These are phyloP conservation scores for Sherardia arvensis DNA, from an alignment of 257 asterid species.

Conservation along the genomic window DNA sequence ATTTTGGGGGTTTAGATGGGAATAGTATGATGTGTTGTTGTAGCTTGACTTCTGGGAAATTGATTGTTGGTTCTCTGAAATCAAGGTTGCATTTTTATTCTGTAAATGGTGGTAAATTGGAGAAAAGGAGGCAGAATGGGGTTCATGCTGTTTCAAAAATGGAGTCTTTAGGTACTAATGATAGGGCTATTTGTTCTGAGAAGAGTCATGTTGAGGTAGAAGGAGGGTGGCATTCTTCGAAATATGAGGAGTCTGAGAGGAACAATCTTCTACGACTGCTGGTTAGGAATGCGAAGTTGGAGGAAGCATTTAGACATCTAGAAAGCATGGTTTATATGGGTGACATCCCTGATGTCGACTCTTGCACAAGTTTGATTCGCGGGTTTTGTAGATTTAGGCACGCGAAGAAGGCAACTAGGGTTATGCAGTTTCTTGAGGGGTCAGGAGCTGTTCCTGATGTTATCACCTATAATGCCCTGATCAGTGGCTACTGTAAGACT, in stretches of 20 bases:
- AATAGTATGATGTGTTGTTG: slow-evolving; percentile 5
- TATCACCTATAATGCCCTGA: slow-evolving; percentile 76
- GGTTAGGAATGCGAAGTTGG: slow-evolving; percentile 61
- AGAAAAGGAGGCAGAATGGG: slow-evolving; percentile 23
- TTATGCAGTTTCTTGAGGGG: slow-evolving; percentile 69
- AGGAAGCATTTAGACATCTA: slow-evolving; percentile 63
- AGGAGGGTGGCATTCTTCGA: slow-evolving; percentile 18
- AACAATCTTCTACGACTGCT: slow-evolving; percentile 54
- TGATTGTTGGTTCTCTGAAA: slow-evolving; percentile 11
- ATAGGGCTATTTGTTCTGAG: slow-evolving; percentile 29
- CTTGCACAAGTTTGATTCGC: slow-evolving; percentile 68
- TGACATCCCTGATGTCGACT: slow-evolving; percentile 61
- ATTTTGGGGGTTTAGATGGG: slow-evolving; percentile 17
- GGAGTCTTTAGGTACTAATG: slow-evolving; percentile 33
- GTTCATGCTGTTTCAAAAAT: slow-evolving; percentile 41
- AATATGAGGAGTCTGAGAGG: slow-evolving; percentile 58
- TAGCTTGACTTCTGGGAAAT: slow-evolving; percentile 11
- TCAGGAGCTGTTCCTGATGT: slow-evolving; percentile 90
- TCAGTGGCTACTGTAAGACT: slow-evolving; percentile 68
- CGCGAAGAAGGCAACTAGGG: slow-evolving; percentile 51
- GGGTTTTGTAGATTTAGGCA: slow-evolving; percentile 65
- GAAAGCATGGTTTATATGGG: slow-evolving; percentile 64
- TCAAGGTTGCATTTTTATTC: slow-evolving; percentile 1
- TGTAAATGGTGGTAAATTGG: slow-evolving; percentile 13
- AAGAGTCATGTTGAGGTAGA: slow-evolving; percentile 7